A percentile compares a stretch with the other conserved stretches of the same genome.
These are phyloP conservation scores for Senna siamea DNA, from an alignment of 306 rosid species.

Conservation along the genomic window DNA sequence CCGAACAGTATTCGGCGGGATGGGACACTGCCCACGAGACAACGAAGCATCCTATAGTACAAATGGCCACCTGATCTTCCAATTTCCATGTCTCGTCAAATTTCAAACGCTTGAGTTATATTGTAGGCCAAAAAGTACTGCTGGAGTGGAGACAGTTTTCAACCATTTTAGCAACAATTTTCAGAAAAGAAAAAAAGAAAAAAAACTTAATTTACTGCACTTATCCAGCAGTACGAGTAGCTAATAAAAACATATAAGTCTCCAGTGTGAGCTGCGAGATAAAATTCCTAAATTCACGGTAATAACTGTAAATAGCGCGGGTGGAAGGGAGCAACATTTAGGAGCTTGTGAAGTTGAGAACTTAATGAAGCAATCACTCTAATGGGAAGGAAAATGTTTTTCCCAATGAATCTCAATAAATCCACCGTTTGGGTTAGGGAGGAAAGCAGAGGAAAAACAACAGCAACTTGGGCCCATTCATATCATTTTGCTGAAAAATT, in stretches of 20 bases:
- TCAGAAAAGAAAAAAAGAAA: too few species aligned
- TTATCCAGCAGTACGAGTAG: too few species aligned
- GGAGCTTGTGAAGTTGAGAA: not conserved
- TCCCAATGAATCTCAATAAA: not conserved
- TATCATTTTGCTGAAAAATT: not conserved
- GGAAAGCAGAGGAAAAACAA: not conserved
- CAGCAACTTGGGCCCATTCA: not conserved
- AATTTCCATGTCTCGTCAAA: not conserved
- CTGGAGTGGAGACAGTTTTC: too few species aligned
- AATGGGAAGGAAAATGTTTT: not conserved
- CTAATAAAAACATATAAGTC: not conserved
- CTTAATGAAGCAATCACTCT: not conserved
- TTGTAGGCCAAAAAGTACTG: not conserved
- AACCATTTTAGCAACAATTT: too few species aligned
- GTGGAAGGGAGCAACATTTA: not conserved
- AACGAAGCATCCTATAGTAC: not conserved
- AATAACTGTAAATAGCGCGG: too few species aligned
- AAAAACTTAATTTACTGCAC: too few species aligned
- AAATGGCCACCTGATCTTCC: not conserved
- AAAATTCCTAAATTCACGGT: too few species aligned
- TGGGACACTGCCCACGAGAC: not conserved
- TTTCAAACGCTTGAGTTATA: not conserved
- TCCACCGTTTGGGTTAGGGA: not conserved
- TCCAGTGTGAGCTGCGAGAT: not conserved
- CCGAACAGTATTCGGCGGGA: not conserved